Evolutionary conservation across 2,329 filamentous ascomycete species (phyloP), one percentile per base, ranked within the genome.

Genomic region (Sordariomycetes sp.): DNA sequence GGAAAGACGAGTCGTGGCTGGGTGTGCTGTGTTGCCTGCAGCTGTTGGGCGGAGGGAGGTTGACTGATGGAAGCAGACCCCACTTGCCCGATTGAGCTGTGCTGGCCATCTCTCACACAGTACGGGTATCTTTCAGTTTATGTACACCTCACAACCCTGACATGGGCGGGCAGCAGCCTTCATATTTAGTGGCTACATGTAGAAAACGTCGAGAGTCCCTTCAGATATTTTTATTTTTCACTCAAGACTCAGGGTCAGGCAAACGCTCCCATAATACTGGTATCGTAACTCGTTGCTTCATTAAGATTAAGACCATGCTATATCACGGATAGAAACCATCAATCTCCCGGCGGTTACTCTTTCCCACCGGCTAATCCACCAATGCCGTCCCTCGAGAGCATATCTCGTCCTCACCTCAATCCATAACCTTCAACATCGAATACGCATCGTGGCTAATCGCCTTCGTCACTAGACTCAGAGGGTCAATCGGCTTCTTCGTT

Each of bases 361-460:
- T 32, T 32, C 28, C 28, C 28, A 32, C 28, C 28, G 8, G 28
- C 28, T 32, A 32, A 32, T 34, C 34, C 53, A 18, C 12, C 34
- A 43, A 20, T n/a, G 5, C n/a, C 14, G 18, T 6, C 14, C 18
- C 40, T 46, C 37, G 4, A 16, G 18, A 46, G 40, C 4, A 16
- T 14, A 16, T 43, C 18, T 28, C 20, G 16, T 7, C 16, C 40
- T 3, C 8, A 53, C 8, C 18, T 68, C 65, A 85, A 62, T 85
- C 81, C 24, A 81, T 62, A 25, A 85, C 76, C 64, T 71, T 69
- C 58, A 85, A 64, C 78, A 83, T 82, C 1, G 71, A 69, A 63
- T 83, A 84, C 2, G 77, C 78, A 62, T 77, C 74, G 62, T 83
- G 78, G 2, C 71, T 69, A 24, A 83, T 74, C 0, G 77, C 76